Evolutionary conservation across 2,329 filamentous ascomycete genomes (phyloP), one percentile per base, ranked within the genome.

Genomic region (Simplicillium aogashimaense): DNA sequence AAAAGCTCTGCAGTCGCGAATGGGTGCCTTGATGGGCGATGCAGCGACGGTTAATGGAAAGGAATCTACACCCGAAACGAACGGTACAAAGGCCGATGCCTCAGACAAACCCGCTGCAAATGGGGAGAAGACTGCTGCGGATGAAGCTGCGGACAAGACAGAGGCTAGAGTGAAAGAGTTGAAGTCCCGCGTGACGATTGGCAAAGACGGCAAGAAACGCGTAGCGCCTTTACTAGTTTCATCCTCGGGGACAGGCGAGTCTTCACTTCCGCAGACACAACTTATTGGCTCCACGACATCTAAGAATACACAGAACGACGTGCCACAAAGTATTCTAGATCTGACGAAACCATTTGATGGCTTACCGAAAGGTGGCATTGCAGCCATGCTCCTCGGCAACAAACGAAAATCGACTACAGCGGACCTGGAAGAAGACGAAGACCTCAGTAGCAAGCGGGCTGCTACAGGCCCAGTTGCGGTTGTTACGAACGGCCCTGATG

Each of bases 11-110:
- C 86, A 98, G 62, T 92, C 88, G 2, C 78, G 90, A 48, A 98
- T 98, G 92, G 92, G 92, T 11, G 90, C 90, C n/a, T 65, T 98
- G 30, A 98, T 98, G 92, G 90, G 90, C 6, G 89, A 95, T 54
- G 74, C 75, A 14, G 72, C 72, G 3, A 60, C 73, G 3, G 69
- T 72, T 4, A 76, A 77, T 29, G 66, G 70, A 3, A 76, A 77
- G 32, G 65, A 69, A 38, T 58, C 63, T 8, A 59, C 64, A 4
- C 59, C 66, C 39, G 65, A 57, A n/a, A 62, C 65, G 18, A 76
- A 75, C 40, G 72, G 72, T 0, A 65, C 57, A 59, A 86, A 71
- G 47, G 46, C 58, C 4, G 47, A 51, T 14, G 53, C 43, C 14
- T 57, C 60, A 2, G 52, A 61, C 3, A 70, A 64, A 20, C 51